These are phyloP conservation scores for Nothophaeocryptopus gaeumannii DNA, from an alignment of 2,329 filamentous ascomycete genomes.

Conservation along the genomic window DNA sequence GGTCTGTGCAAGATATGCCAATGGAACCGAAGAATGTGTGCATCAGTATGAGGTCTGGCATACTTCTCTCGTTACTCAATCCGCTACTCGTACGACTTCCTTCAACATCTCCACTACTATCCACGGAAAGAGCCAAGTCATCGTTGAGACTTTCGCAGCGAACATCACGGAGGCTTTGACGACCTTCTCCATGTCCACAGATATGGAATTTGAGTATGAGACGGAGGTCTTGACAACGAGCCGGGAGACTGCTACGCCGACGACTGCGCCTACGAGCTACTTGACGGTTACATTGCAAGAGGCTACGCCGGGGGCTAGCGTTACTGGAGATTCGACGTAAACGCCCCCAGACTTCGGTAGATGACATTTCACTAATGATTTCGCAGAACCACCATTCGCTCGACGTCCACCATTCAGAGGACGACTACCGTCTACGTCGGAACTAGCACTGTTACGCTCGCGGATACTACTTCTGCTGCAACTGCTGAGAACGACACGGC, in stretches of 20 bases:
- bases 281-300: slow-evolving; percentile 31
- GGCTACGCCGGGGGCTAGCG: slow-evolving; percentile 12
- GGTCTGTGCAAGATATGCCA: slow-evolving; percentile 38
- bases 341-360: slow-evolving; percentile 4
- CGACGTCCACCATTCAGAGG: slow-evolving; percentile 20
- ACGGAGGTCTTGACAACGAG: slow-evolving; percentile 35
- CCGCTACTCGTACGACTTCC: slow-evolving; percentile 34
- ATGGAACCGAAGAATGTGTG: slow-evolving; percentile 40
- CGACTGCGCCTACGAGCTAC: slow-evolving; percentile 29
- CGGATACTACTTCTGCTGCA: slow-evolving; percentile 3
- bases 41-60: slow-evolving; percentile 44
- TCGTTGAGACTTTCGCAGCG: slow-evolving; percentile 41
- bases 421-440: slow-evolving; percentile 24
- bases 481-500: background rate
- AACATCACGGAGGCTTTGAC: slow-evolving; percentile 40
- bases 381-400: slow-evolving; percentile 9
- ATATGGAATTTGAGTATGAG: slow-evolving; percentile 38
- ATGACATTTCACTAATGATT: background rate
- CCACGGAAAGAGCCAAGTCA: slow-evolving; percentile 32
- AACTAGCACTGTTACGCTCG: slow-evolving; percentile 22
- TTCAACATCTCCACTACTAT: slow-evolving; percentile 43
- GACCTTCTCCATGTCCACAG: slow-evolving; percentile 40
- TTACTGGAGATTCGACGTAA: slow-evolving; percentile 20
- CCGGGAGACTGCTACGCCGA: slow-evolving; percentile 17
- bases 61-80: slow-evolving; percentile 39